A percentile compares a stretch with the other conserved stretches of the same genome.
These are phyloP conservation scores for Beauveria brongniartii DNA, from an alignment of 2,329 filamentous ascomycete species.

Conservation along the genomic window DNA sequence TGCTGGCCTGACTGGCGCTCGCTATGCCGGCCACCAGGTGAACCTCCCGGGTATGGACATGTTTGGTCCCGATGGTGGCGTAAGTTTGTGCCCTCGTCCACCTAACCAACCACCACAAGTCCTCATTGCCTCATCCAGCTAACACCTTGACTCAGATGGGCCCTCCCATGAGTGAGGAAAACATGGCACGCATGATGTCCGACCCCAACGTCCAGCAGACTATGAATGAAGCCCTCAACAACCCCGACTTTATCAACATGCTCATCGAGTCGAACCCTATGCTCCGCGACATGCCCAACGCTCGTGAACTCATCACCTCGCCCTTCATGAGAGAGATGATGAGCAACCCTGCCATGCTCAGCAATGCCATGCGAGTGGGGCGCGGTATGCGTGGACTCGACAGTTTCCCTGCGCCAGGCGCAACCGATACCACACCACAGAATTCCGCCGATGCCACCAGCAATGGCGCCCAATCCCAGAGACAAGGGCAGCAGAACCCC, in stretches of 20 bases:
- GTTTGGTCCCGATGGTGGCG: constrained; percentile 91
- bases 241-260: constrained; percentile 89
- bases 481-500: constrained; percentile 10
- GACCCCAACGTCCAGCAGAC: constrained; percentile 80
- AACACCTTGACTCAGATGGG: constrained; percentile 60
- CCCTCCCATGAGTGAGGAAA: constrained; percentile 71
- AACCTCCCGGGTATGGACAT: constrained; percentile 79
- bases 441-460: constrained; percentile 26
- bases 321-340: constrained; percentile 88
- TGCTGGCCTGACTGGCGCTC: constrained; percentile 81
- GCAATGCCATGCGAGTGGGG: constrained; percentile 77
- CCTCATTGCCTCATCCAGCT: constrained; percentile 13
- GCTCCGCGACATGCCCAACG: constrained; percentile 64
- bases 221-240: constrained; percentile 92
- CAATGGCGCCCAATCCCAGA: constrained; percentile 9
- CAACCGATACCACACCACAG: constrained; percentile 76
- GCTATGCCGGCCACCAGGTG: constrained; percentile 79
- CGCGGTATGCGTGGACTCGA: constrained; percentile 54
- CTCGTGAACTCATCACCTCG: constrained; percentile 78
- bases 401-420: constrained; percentile 80
- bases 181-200: constrained; percentile 75
- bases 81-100: constrained; percentile 42
- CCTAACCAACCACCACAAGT: background rate
- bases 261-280: constrained; percentile 89
- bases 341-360: constrained; percentile 78